These are phyloP conservation scores for Auriscalpium microsporum DNA, from an alignment of 768 basidiomycete genomes.

Conservation along the genomic window DNA sequence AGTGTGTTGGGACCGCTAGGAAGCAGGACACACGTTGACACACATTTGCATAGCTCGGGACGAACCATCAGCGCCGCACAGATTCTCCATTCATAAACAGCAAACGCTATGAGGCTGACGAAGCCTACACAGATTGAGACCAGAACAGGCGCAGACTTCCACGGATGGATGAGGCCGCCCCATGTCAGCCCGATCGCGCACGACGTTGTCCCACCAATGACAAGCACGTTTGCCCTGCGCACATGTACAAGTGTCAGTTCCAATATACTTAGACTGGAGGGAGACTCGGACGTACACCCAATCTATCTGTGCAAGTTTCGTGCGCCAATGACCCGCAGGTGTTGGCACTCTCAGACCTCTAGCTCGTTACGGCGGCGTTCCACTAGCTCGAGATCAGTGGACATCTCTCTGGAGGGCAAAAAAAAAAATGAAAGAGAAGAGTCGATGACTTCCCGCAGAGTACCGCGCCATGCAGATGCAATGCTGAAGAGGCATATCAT, in stretches of 20 bases:
- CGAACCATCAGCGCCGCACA: slow-evolving; percentile 29
- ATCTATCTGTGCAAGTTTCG: slow-evolving; percentile 30
- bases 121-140: slow-evolving; percentile 34
- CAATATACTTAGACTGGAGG: background rate
- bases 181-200: slow-evolving; percentile 28
- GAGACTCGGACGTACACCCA: slow-evolving; percentile 25
- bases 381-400: too few species aligned
- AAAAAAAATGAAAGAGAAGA: too few species aligned
- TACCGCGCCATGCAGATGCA: too few species aligned
- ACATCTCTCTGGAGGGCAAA: too few species aligned
- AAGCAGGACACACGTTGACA: too few species aligned
- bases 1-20: background rate
- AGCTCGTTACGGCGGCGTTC: too few species aligned
- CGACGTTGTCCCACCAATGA: slow-evolving; percentile 24
- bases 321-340: slow-evolving; percentile 21
- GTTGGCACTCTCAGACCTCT: slow-evolving; percentile 23
- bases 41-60: background rate
- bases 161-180: slow-evolving; percentile 35
- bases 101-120: slow-evolving; percentile 27
- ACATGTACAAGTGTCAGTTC: background rate
- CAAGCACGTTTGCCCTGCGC: slow-evolving; percentile 27
- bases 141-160: slow-evolving; percentile 33
- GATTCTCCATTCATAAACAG: slow-evolving; percentile 28
- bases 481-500: too few species aligned
- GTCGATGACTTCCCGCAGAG: too few species aligned